A percentile compares a stretch with the other conserved stretches of the same genome.
Evolutionary conservation across 1,284 basidiomycete genomes (phyloP).

Genomic region (Sporisorium reilianum): DNA sequence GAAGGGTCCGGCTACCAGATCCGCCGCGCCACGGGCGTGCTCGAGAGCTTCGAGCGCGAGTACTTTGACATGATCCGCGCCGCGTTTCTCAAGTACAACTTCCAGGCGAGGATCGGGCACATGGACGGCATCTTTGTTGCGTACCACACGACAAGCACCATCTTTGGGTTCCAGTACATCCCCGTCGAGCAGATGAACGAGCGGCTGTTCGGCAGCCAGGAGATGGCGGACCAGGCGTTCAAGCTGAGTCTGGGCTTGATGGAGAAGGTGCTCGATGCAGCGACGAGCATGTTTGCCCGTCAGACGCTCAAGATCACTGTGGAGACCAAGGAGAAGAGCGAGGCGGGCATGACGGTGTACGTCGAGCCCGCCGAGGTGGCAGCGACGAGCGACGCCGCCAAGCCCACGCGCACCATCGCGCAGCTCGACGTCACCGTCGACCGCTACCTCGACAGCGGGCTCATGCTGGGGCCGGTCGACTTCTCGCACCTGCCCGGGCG

Average conservation of each 20-base stretch:
- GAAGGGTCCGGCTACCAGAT: conserved; percentile 69
- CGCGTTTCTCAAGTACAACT: conserved; percentile 94
- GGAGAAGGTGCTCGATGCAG: conserved; percentile 78
- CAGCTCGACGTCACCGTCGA: conserved; percentile 64
- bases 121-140: conserved; percentile 98
- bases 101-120: conserved; percentile 94
- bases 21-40: conserved; percentile 55
- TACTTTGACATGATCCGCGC: conserved; percentile 83
- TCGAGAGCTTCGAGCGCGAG: conserved; percentile 69
- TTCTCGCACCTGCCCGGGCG: conserved; percentile 50
- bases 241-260: conserved; percentile 80
- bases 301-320: conserved; percentile 61
- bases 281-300: conserved; percentile 76
- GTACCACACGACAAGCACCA: conserved; percentile 88
- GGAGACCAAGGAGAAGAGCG: conserved; percentile 42
- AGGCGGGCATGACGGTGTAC: conserved; percentile 49
- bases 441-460: conserved; percentile 57
- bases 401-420: conserved; percentile 24
- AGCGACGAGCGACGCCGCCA: background rate
- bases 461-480: conserved; percentile 62
- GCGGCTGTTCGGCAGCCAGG: conserved; percentile 78
- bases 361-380: conserved; percentile 51
- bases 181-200: conserved; percentile 88
- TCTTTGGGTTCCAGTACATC: conserved; percentile 96
- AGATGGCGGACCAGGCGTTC: conserved; percentile 81